Evolutionary conservation across 2,329 filamentous ascomycete species (phyloP).

Genomic region (Rhexocercosporidium sp.): DNA sequence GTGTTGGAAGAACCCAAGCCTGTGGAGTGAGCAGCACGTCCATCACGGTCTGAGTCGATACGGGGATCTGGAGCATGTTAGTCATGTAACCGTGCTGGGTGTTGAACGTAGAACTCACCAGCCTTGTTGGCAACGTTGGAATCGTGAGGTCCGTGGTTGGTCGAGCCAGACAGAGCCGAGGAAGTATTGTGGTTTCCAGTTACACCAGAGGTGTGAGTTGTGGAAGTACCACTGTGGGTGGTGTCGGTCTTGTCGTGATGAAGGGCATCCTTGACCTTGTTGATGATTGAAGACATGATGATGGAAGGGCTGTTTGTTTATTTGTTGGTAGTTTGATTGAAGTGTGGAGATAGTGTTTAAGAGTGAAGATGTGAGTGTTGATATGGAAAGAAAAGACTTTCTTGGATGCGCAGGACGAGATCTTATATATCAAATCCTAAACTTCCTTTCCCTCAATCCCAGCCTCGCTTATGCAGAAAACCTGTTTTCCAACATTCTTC

Average conservation of each 20-base stretch:
- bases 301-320: constrained; percentile 12
- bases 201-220: constrained; percentile 23
- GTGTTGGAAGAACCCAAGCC: constrained; percentile 1
- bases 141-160: constrained; percentile 8
- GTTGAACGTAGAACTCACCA: not conserved
- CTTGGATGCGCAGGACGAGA: not conserved
- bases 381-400: not conserved
- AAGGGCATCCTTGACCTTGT: constrained; percentile 55
- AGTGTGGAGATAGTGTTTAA: constrained; percentile 11
- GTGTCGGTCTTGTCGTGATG: constrained; percentile 34
- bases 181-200: constrained; percentile 29
- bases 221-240: constrained; percentile 27
- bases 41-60: not conserved
- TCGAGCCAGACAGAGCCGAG: not conserved
- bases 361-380: constrained; percentile 13
- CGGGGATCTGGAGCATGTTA: not conserved
- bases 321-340: constrained; percentile 8
- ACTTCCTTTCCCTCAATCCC: not conserved
- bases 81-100: not conserved
- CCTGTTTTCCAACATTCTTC: constrained; percentile 19
- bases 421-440: constrained; percentile 19
- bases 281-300: constrained; percentile 50
- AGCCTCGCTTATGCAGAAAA: not conserved
- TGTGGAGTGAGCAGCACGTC: not conserved
- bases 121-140: not conserved